Evolutionary conservation across 495 filamentous ascomycete genomes (phyloP), one percentile per base, ranked within the genome.

Genomic region (Mycothermus thermophilus): DNA sequence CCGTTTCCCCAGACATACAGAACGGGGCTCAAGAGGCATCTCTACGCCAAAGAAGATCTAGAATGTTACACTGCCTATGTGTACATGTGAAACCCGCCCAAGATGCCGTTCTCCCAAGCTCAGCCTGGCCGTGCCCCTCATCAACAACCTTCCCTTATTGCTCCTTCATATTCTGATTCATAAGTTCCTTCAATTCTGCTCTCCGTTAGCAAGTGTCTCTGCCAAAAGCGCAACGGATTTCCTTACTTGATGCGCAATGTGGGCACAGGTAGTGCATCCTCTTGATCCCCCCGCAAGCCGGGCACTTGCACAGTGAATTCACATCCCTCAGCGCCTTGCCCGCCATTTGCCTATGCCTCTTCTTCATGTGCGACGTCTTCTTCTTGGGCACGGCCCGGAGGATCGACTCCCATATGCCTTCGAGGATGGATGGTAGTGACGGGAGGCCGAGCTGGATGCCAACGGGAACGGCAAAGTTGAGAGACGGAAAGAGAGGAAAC

Each of bases 341-440:
- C 12, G 84, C 88, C 75, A 95, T 77, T 46, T 88, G 84, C 46
- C 92, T 72, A 48, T 83, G 77, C 42, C 90, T 78, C 64, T 82
- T 93, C 69, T 93, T 95, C 69, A 82, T 83, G 58, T 99, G 81
- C 16, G 88, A 93, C 8, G 86, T 93, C 74, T 96, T 99, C 63
- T 94, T 96, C 71, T 99, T 99, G 8, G 90, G 90, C 5, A 94
- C 90, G 3, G 90, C 90, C 42, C 77, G 76, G 22, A 99, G 75
- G 24, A 96, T 72, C 2, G 80, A 83, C 41, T 94, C 92, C 83
- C 88, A 96, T 40, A 99, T 69, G 24, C 76, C 81, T 29, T 70
- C 69, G 12, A 92, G 54, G 3, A 90, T 44, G 9, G 54, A 59
- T 9, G 59, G 59, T 55, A 72, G 47, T 24, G 49, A 59, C 9